A percentile compares a stretch with the other conserved stretches of the same genome.
Evolutionary conservation across 2,329 filamentous ascomycete genomes (phyloP).

Genomic region (Daldinia sp.): DNA sequence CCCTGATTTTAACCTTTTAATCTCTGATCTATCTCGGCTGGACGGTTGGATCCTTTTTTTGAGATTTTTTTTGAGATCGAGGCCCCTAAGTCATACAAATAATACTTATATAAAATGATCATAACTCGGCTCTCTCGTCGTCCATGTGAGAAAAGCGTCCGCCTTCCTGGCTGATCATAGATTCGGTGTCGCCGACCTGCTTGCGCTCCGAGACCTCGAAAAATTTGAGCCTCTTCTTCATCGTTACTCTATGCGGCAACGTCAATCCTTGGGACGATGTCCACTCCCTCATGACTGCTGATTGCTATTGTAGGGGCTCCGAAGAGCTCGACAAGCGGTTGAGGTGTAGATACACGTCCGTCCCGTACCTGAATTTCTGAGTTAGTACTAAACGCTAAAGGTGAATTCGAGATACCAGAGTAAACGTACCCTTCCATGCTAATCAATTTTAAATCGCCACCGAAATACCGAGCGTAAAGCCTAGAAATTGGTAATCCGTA

Average conservation of each 20-base stretch:
- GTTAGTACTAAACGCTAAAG: slow-evolving; percentile 18
- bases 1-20: not conserved
- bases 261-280: slow-evolving; percentile 74
- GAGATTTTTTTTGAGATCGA: no score
- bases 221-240: slow-evolving; percentile 77
- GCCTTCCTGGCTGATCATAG: slow-evolving; percentile 50
- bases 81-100: slow-evolving; percentile 10
- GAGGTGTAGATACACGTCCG: slow-evolving; percentile 97
- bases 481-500: slow-evolving; percentile 95
- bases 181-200: slow-evolving; percentile 86
- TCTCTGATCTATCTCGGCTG: not conserved
- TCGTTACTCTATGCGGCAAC: slow-evolving; percentile 62
- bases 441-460: slow-evolving; percentile 95
- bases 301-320: slow-evolving; percentile 94
- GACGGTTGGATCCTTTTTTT: no score
- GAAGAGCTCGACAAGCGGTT: slow-evolving; percentile 96
- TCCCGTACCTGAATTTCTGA: slow-evolving; percentile 79
- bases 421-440: slow-evolving; percentile 91
- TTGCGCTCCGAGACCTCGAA: slow-evolving; percentile 86
- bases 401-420: not conserved
- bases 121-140: slow-evolving; percentile 42
- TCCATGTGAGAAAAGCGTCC: slow-evolving; percentile 35
- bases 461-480: slow-evolving; percentile 96
- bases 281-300: slow-evolving; percentile 88
- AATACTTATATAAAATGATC: slow-evolving; percentile 9